Percentiles rank a stretch among this genome's conserved stretches.
phyloP scores from a whole-genome alignment of 495 filamentous ascomycete genomes.

The Podospora didyma region DNA sequence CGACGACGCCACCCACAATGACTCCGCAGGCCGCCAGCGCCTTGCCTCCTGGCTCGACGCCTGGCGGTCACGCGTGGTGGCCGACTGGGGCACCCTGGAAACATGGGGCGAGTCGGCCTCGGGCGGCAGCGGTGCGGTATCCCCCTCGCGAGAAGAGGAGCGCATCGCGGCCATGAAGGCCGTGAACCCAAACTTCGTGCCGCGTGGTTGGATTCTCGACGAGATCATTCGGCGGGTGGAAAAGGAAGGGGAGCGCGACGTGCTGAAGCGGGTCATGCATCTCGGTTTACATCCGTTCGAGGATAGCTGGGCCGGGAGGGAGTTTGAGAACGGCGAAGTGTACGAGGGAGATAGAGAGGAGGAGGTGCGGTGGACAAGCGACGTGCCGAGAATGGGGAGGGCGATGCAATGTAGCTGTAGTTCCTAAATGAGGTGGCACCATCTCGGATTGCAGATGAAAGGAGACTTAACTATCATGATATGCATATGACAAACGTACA shows the following conservation, averaged over 20 bases:
- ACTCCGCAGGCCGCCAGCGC: conserved; percentile 53
- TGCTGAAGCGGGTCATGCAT: conserved; percentile 70
- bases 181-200: conserved; percentile 88
- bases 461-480: too few relatives aligned
- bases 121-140: conserved; percentile 30
- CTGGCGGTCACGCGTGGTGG: conserved; percentile 63
- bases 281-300: conserved; percentile 81
- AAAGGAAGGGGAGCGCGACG: conserved; percentile 72
- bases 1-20: conserved; percentile 58
- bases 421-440: conserved; percentile 31
- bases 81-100: conserved; percentile 78
- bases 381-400: conserved; percentile 72
- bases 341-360: conserved; percentile 60
- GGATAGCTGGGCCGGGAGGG: conserved; percentile 61
- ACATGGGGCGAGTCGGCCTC: conserved; percentile 36
- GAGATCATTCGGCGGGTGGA: conserved; percentile 88
- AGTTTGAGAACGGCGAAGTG: conserved; percentile 23
- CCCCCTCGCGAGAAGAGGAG: conserved; percentile 51
- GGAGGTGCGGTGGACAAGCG: conserved; percentile 79
- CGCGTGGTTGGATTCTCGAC: conserved; percentile 86
- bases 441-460: too few relatives aligned
- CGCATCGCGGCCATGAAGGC: conserved; percentile 69
- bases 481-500: too few relatives aligned
- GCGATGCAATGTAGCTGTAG: conserved; percentile 90
- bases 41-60: conserved; percentile 71